Evolutionary conservation across 2,329 filamentous ascomycete genomes (phyloP).

Genomic region (Fusarium subglutinans): DNA sequence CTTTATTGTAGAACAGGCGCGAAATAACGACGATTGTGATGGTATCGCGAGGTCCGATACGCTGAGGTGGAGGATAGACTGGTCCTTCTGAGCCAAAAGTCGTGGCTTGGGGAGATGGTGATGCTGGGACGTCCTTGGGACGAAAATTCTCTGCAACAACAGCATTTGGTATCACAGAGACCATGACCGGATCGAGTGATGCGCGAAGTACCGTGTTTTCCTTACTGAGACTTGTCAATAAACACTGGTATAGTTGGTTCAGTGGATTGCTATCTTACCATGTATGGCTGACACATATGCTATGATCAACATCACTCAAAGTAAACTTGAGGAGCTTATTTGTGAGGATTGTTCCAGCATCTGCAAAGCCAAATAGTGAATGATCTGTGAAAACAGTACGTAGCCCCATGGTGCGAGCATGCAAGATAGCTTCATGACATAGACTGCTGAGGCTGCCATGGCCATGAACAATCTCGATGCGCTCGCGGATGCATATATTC

Average conservation of each 20-base stretch:
- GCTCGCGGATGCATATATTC: conserved; percentile 93
- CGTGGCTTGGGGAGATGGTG: conserved; percentile 43
- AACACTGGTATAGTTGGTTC: neutral
- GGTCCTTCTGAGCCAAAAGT: conserved; percentile 51
- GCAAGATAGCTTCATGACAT: conserved; percentile 93
- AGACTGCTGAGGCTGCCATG: conserved; percentile 93
- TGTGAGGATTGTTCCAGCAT: conserved; percentile 93
- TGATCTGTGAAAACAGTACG: conserved; percentile 98
- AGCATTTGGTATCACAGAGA: conserved; percentile 97
- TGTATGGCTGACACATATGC: conserved; percentile 97
- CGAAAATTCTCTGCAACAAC: conserved; percentile 96
- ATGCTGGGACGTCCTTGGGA: conserved; percentile 61
- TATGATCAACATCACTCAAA: conserved; percentile 95
- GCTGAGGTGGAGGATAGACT: conserved; percentile 63
- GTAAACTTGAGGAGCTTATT: conserved; percentile 98
- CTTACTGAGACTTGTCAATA: conserved; percentile 68
- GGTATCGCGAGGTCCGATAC: conserved; percentile 81
- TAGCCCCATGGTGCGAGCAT: conserved; percentile 94
- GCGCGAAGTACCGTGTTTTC: conserved; percentile 97
- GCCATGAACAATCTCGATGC: conserved; percentile 97
- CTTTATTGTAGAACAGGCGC: conserved; percentile 98
- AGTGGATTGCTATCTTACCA: conserved; percentile 66
- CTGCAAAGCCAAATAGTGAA: conserved; percentile 95
- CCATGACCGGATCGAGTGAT: conserved; percentile 94
- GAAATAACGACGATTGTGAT: conserved; percentile 98